phyloP scores from a whole-genome alignment of 768 basidiomycete species.

The Rhodosporidiobolus sp. region DNA sequence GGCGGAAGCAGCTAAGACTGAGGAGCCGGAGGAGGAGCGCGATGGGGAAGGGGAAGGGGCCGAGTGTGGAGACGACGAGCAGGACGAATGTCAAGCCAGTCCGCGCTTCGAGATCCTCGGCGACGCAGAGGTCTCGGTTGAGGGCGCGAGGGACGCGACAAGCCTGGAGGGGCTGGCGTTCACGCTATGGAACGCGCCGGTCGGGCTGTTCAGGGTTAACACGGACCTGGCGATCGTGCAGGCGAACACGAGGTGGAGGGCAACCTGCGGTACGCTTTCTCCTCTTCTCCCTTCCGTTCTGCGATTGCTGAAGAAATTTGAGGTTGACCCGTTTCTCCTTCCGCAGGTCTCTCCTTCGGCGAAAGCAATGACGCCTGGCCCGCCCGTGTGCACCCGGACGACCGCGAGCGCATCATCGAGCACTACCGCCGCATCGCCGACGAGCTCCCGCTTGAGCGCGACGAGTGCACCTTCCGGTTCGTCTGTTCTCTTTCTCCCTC shows the following conservation, averaged over 20 bases:
- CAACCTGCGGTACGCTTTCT: not conserved
- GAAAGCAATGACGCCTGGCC: constrained; percentile 15
- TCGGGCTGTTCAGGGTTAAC: constrained; percentile 24
- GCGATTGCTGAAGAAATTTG: not conserved
- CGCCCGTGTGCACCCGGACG: not conserved
- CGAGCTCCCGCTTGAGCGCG: constrained; percentile 1
- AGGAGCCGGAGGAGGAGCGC: not conserved
- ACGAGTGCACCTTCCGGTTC: constrained; percentile 10
- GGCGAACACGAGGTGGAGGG: not conserved
- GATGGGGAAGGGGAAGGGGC: not conserved
- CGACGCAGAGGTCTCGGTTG: constrained; percentile 10
- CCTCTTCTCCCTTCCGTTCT: not conserved
- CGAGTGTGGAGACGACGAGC: not conserved
- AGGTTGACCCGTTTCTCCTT: no score
- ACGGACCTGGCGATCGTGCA: constrained; percentile 1
- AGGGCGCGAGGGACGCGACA: constrained; percentile 14
- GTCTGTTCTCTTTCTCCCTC: not conserved
- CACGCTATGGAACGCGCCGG: constrained; percentile 13
- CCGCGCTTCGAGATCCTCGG: not conserved
- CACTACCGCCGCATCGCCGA: constrained; percentile 5
- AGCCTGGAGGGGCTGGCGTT: constrained; percentile 17
- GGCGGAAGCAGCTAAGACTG: not conserved
- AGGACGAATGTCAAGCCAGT: not conserved
- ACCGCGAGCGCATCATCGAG: constrained; percentile 3
- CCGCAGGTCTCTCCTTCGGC: not conserved